Evolutionary conservation across 2,329 filamentous ascomycete species (phyloP).

Genomic region (Thielaviopsis punctulata): DNA sequence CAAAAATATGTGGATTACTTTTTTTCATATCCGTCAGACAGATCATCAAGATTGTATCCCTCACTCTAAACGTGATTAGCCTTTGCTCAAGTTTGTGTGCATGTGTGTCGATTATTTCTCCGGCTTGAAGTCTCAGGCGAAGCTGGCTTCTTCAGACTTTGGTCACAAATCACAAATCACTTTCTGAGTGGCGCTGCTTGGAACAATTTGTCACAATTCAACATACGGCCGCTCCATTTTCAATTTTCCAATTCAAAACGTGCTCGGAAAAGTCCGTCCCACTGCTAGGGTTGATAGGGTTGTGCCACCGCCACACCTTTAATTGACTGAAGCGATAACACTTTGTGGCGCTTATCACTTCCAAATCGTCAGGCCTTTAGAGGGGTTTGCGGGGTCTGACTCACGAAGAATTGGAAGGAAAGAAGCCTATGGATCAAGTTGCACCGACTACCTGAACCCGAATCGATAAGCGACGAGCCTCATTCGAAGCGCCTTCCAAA

Average conservation of each 20-base stretch:
- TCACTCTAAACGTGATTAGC: too few species aligned
- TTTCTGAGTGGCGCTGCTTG: not conserved
- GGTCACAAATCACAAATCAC: not conserved
- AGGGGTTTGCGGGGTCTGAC: conserved; percentile 11
- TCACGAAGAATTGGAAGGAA: not conserved
- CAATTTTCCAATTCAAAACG: too few species aligned
- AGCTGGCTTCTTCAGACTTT: not conserved
- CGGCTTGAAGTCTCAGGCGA: not conserved
- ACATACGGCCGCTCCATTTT: too few species aligned
- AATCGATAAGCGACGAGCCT: not conserved
- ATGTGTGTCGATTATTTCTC: too few species aligned
- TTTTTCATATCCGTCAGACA: not conserved
- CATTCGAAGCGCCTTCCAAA: not conserved
- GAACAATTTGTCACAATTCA: too few species aligned
- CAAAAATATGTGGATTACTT: too few species aligned
- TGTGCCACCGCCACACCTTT: not conserved
- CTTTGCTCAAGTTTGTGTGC: too few species aligned
- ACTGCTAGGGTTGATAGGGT: not conserved
- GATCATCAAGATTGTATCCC: not conserved
- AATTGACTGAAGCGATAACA: not conserved
- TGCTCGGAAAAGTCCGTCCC: too few species aligned
- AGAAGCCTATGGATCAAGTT: not conserved
- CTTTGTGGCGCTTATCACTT: conserved; percentile 4
- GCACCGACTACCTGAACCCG: not conserved
- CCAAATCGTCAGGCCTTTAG: not conserved